A percentile compares a stretch with the other conserved stretches of the same genome.
These are phyloP conservation scores for Hypoxylon perforatum DNA, from an alignment of 495 filamentous ascomycete species.

Conservation along the genomic window DNA sequence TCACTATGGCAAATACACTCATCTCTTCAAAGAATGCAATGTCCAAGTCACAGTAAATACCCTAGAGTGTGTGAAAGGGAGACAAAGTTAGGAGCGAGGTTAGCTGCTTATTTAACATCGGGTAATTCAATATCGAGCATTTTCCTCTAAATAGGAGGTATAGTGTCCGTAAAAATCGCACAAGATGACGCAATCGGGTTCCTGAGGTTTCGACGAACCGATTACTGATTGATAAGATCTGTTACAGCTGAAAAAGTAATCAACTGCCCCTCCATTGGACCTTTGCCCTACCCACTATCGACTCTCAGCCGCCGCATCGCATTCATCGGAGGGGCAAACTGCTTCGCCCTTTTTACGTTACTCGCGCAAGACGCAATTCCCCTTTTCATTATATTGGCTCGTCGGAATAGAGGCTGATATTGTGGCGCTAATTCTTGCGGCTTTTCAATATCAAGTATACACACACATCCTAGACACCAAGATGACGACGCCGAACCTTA, in stretches of 20 bases:
- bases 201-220: slow-evolving; percentile 24
- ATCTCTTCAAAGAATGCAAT: too few relatives aligned
- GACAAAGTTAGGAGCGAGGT: too few relatives aligned
- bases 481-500: slow-evolving; percentile 54
- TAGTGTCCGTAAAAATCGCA: background rate
- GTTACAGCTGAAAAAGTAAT: slow-evolving; percentile 37
- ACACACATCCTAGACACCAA: slow-evolving; percentile 4
- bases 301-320: slow-evolving; percentile 26
- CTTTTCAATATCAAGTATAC: background rate
- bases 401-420: too few relatives aligned
- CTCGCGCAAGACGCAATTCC: background rate
- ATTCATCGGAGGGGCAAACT: slow-evolving; percentile 32
- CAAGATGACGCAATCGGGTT: slow-evolving; percentile 39
- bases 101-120: too few relatives aligned
- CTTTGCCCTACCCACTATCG: slow-evolving; percentile 11
- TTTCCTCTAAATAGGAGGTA: too few relatives aligned
- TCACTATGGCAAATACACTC: too few relatives aligned
- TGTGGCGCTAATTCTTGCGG: background rate
- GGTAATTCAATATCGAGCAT: too few relatives aligned
- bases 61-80: too few relatives aligned
- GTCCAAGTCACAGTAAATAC: too few relatives aligned
- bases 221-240: slow-evolving; percentile 34
- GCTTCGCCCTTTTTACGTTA: slow-evolving; percentile 1
- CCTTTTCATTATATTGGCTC: too few relatives aligned
- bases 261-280: slow-evolving; percentile 49